phyloP scores from a whole-genome alignment of 306 rosid species.

The Vigna unguiculata region DNA sequence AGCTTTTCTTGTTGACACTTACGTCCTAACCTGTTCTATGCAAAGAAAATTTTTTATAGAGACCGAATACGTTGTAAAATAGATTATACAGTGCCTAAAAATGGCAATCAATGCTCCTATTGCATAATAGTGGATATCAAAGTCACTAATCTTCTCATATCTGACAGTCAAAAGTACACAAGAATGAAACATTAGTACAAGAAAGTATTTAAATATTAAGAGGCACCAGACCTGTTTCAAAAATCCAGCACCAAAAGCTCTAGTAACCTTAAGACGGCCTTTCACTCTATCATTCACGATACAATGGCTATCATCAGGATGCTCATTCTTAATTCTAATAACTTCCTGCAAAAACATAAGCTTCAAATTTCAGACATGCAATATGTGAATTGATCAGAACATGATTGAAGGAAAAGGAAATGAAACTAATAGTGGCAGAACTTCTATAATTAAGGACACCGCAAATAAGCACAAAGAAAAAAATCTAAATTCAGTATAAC shows the following conservation, averaged over 20 bases:
- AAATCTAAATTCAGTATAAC: slow-evolving; percentile 3
- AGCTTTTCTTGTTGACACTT: neutral
- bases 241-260: slow-evolving; percentile 96
- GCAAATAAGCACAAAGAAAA: neutral
- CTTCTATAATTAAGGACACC: slow-evolving; percentile 8
- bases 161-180: neutral
- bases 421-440: neutral
- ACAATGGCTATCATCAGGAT: slow-evolving; percentile 84
- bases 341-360: slow-evolving; percentile 67
- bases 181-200: slow-evolving; percentile 16
- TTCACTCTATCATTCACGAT: slow-evolving; percentile 90
- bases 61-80: neutral
- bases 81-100: neutral
- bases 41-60: neutral
- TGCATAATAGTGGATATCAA: neutral
- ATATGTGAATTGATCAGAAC: slow-evolving; percentile 31
- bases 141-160: neutral
- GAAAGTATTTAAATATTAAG: slow-evolving; percentile 28
- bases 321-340: slow-evolving; percentile 80
- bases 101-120: neutral
- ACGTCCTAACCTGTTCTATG: neutral
- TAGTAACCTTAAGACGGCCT: slow-evolving; percentile 92
- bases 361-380: slow-evolving; percentile 27
- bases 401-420: slow-evolving; percentile 32
- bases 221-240: slow-evolving; percentile 89